phyloP scores from a whole-genome alignment of 768 basidiomycete genomes.

The Podaxis sp. region DNA sequence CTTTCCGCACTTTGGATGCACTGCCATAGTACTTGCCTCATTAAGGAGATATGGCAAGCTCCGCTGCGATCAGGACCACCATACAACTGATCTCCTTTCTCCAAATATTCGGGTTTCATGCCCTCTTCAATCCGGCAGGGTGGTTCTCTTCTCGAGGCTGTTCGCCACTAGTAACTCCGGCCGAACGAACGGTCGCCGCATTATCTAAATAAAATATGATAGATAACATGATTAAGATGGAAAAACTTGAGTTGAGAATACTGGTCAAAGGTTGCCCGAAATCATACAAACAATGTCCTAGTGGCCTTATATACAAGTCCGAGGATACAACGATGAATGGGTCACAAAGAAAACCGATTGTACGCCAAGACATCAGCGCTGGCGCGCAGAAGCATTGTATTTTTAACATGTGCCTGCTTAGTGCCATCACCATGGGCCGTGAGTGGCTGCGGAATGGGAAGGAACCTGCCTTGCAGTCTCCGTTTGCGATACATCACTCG shows the following conservation, averaged over 20 bases:
- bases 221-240: not conserved
- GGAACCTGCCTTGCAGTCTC: not conserved
- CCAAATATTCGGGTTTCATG: not conserved
- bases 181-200: not conserved
- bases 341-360: not conserved
- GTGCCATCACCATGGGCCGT: not conserved
- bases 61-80: not conserved
- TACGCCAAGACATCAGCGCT: not conserved
- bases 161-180: no score
- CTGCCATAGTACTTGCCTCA: not conserved
- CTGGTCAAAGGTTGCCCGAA: no score
- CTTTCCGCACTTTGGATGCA: not conserved
- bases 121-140: not conserved
- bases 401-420: not conserved
- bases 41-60: not conserved
- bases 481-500: not conserved
- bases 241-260: not conserved
- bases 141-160: no score
- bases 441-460: not conserved
- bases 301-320: not conserved
- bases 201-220: not conserved
- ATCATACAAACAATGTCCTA: not conserved
- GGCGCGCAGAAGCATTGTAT: not conserved
- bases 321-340: not conserved
- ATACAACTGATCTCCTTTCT: not conserved